These are phyloP conservation scores for Carex littledalei DNA, from an alignment of 176 grass and related monocot genomes.

Conservation along the genomic window DNA sequence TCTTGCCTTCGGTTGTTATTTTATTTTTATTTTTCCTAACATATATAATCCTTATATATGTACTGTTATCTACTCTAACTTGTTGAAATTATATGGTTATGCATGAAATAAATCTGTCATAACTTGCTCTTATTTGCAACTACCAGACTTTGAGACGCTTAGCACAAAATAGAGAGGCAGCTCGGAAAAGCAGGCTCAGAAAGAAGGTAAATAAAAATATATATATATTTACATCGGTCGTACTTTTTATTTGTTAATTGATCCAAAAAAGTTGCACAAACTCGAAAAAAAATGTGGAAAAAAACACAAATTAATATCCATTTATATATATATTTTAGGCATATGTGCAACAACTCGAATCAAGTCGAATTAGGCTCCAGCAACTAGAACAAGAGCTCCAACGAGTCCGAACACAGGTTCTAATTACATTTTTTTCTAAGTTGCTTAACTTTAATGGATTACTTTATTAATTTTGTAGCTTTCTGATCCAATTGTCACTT, in stretches of 20 bases:
- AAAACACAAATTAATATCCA: background rate
- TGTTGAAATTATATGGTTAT: no score
- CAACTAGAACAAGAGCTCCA: slow-evolving; percentile 91
- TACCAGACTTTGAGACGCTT: slow-evolving; percentile 72
- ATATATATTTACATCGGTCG: background rate
- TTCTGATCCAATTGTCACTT: slow-evolving; percentile 4
- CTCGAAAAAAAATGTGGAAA: background rate
- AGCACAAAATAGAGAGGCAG: slow-evolving; percentile 96
- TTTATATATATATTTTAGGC: slow-evolving; percentile 32
- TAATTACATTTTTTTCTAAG: slow-evolving; percentile 11
- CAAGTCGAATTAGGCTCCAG: slow-evolving; percentile 85
- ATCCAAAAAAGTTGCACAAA: background rate
- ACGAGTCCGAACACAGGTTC: slow-evolving; percentile 83
- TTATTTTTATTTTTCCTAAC: background rate
- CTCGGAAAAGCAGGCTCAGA: slow-evolving; percentile 92
- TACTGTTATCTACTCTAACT: background rate
- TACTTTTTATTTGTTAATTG: background rate
- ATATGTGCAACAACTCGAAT: slow-evolving; percentile 94
- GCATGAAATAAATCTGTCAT: background rate
- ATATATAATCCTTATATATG: background rate
- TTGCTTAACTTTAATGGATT: slow-evolving; percentile 4
- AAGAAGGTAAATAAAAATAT: slow-evolving; percentile 56
- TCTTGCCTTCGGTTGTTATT: background rate
- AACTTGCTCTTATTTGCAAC: background rate
- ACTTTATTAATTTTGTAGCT: background rate